Percentiles rank a stretch among this genome's conserved stretches.
phyloP scores from a whole-genome alignment of 371 early-diverging fungal genomes.

The Rhizopus delemar region DNA sequence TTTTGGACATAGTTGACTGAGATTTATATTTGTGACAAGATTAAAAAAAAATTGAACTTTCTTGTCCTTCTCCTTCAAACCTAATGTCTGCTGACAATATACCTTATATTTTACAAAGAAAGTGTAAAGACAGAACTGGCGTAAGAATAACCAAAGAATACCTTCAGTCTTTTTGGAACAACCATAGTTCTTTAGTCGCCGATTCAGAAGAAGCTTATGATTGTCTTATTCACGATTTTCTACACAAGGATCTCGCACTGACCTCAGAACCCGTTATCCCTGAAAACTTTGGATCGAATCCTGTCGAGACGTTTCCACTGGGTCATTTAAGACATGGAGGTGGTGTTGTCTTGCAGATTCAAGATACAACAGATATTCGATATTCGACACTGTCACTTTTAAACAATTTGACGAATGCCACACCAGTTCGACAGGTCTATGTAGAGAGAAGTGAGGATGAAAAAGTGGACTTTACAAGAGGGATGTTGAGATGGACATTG shows the following conservation, averaged over 20 bases:
- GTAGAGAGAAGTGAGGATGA: constrained; percentile 18
- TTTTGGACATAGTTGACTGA: neutral
- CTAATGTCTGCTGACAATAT: constrained; percentile 16
- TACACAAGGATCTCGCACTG: constrained; percentile 27
- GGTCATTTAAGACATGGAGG: constrained; percentile 17
- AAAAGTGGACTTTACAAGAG: constrained; percentile 31
- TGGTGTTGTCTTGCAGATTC: constrained; percentile 42
- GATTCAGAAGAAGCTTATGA: constrained; percentile 22
- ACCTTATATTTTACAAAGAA: constrained; percentile 20
- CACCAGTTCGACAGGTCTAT: constrained; percentile 36
- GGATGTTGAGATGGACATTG: constrained; percentile 37
- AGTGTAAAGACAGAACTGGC: constrained; percentile 26
- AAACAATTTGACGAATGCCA: constrained; percentile 20
- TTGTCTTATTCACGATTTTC: constrained; percentile 23
- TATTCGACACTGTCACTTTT: constrained; percentile 35
- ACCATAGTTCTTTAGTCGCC: neutral
- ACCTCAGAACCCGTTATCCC: constrained; percentile 34
- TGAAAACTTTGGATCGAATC: constrained; percentile 16
- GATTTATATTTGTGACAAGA: neutral
- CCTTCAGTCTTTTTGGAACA: constrained; percentile 22
- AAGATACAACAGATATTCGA: constrained; percentile 34
- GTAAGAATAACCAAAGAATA: constrained; percentile 28
- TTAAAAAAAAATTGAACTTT: neutral
- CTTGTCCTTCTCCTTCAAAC: constrained; percentile 2
- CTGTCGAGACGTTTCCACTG: constrained; percentile 27